These are phyloP conservation scores for Fusarium protoensiforme DNA, from an alignment of 2,329 filamentous ascomycete genomes.

Conservation along the genomic window DNA sequence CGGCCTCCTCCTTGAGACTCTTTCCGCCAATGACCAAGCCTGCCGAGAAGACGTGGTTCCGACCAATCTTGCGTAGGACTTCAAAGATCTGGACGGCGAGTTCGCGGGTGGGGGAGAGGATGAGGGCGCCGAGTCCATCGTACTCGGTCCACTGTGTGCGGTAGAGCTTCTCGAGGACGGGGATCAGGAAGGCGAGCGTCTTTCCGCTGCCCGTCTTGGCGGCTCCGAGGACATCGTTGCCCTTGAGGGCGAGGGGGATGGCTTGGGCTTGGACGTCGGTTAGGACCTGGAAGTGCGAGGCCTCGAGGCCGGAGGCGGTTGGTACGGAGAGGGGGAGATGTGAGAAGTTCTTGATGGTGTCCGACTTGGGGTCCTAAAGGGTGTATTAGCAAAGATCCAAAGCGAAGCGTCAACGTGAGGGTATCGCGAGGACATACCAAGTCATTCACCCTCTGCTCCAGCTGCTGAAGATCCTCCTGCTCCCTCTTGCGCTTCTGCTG, in stretches of 20 bases:
- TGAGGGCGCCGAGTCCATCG: conserved; percentile 91
- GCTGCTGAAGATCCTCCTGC: conserved; percentile 48
- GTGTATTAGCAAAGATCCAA: conserved; percentile 10
- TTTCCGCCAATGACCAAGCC: conserved; percentile 95
- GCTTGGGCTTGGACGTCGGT: conserved; percentile 93
- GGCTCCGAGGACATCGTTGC: conserved; percentile 88
- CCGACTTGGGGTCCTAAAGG: conserved; percentile 68
- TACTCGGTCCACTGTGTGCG: conserved; percentile 88
- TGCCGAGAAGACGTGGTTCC: conserved; percentile 90
- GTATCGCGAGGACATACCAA: conserved; percentile 43
- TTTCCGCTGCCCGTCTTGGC: conserved; percentile 97
- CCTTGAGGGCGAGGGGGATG: conserved; percentile 88
- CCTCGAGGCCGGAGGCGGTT: conserved; percentile 81
- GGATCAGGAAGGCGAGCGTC: conserved; percentile 91
- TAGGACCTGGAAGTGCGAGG: conserved; percentile 87
- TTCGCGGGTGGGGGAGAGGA: conserved; percentile 94
- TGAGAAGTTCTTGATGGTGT: conserved; percentile 75
- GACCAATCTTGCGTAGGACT: conserved; percentile 88
- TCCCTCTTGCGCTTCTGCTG: conserved; percentile 53
- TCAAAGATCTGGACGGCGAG: conserved; percentile 97
- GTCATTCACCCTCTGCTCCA: conserved; percentile 48
- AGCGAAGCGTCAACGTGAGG: not conserved
- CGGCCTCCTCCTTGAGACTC: conserved; percentile 86
- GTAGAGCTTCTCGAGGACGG: conserved; percentile 92
- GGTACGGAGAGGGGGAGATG: conserved; percentile 87